Evolutionary conservation across 805 yeast genomes (phyloP).

Genomic region (Starmerella sirachaensis): DNA sequence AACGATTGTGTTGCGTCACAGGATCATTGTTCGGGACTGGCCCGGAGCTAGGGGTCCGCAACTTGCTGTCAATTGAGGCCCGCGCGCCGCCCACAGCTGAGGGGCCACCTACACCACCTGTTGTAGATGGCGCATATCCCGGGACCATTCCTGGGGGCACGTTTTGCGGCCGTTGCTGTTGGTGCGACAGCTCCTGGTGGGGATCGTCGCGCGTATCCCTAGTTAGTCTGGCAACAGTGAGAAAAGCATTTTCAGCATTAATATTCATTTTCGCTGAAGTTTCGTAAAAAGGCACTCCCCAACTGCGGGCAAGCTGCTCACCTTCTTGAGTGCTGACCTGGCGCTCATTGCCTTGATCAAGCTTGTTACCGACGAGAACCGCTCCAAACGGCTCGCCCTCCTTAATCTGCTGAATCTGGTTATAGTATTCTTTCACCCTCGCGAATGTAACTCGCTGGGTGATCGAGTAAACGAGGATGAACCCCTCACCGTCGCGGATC

Average conservation of each 20-base stretch:
- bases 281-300: conserved; percentile 65
- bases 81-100: too few species aligned
- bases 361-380: conserved; percentile 85
- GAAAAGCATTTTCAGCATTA: conserved; percentile 77
- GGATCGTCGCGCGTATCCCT: conserved; percentile 45
- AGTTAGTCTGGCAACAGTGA: conserved; percentile 51
- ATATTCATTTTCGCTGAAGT: conserved; percentile 88
- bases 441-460: conserved; percentile 77
- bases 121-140: neutral
- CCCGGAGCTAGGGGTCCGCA: too few species aligned
- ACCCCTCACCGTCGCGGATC: conserved; percentile 95
- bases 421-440: conserved; percentile 67
- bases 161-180: conserved; percentile 2
- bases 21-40: too few species aligned
- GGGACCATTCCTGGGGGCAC: conserved; percentile 3
- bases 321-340: conserved; percentile 77
- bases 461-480: conserved; percentile 75
- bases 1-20: too few species aligned
- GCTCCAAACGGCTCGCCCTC: conserved; percentile 46
- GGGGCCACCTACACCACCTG: neutral
- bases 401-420: conserved; percentile 68
- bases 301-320: conserved; percentile 54
- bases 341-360: conserved; percentile 64
- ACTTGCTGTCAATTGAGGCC: too few species aligned
- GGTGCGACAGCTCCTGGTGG: conserved; percentile 5